These are phyloP conservation scores for Aspergillus proliferans DNA, from an alignment of 2,329 filamentous ascomycete genomes.

Conservation along the genomic window DNA sequence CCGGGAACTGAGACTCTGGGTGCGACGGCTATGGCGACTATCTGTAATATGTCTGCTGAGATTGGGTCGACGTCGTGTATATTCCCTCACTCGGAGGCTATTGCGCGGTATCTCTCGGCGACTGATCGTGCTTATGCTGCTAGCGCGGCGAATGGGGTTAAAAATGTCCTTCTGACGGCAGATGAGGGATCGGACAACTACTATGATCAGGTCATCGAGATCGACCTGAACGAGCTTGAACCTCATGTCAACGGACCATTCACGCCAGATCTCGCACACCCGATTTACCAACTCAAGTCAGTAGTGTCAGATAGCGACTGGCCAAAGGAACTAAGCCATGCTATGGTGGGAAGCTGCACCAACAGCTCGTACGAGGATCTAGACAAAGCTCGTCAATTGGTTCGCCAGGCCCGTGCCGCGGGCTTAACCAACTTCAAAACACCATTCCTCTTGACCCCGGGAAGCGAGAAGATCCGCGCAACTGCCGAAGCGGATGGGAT, in stretches of 20 bases:
- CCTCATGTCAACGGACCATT: slow-evolving; percentile 97
- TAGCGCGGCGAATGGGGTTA: slow-evolving; percentile 39
- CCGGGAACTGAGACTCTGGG: slow-evolving; percentile 66
- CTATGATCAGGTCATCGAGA: slow-evolving; percentile 88
- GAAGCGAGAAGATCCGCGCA: slow-evolving; percentile 87
- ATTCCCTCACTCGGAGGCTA: slow-evolving; percentile 93
- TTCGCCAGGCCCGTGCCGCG: slow-evolving; percentile 76
- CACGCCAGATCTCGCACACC: slow-evolving; percentile 90
- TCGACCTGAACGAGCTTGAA: slow-evolving; percentile 85
- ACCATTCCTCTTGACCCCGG: slow-evolving; percentile 85
- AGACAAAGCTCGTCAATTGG: slow-evolving; percentile 54
- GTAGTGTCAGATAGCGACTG: slow-evolving; percentile 85
- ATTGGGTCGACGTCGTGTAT: slow-evolving; percentile 71
- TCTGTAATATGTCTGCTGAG: slow-evolving; percentile 59
- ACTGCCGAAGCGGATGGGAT: slow-evolving; percentile 83
- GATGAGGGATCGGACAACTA: slow-evolving; percentile 69
- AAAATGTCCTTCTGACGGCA: slow-evolving; percentile 59
- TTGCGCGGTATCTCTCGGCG: slow-evolving; percentile 85
- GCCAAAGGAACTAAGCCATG: slow-evolving; percentile 89
- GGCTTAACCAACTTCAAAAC: slow-evolving; percentile 79
- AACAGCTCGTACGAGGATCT: slow-evolving; percentile 83
- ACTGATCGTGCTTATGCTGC: slow-evolving; percentile 84
- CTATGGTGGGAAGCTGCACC: slow-evolving; percentile 93
- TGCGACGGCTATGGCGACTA: slow-evolving; percentile 77
- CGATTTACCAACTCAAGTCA: slow-evolving; percentile 89